Evolutionary conservation across 768 basidiomycete genomes (phyloP).

Genomic region (Hygrocybe punicea): DNA sequence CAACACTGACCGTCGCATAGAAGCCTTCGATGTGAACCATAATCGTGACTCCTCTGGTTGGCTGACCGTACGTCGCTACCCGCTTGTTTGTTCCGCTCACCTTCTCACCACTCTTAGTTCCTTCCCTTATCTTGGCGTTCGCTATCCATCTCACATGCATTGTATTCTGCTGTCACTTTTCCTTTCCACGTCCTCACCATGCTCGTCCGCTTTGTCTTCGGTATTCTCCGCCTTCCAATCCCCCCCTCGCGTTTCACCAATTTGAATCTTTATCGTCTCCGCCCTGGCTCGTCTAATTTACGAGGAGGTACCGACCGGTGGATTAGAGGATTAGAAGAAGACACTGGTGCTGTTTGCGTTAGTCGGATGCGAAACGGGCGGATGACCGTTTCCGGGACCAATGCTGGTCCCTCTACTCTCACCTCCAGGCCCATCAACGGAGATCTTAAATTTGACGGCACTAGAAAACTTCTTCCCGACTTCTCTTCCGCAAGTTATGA

Average conservation of each 20-base stretch:
- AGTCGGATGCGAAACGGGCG: slow-evolving; percentile 38
- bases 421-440: slow-evolving; percentile 32
- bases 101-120: slow-evolving; percentile 9
- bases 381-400: slow-evolving; percentile 33
- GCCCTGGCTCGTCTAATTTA: slow-evolving; percentile 37
- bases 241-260: slow-evolving; percentile 52
- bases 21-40: no score
- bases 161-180: slow-evolving; percentile 47
- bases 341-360: slow-evolving; percentile 70
- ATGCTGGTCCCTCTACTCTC: slow-evolving; percentile 47
- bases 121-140: slow-evolving; percentile 11
- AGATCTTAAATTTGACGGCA: slow-evolving; percentile 30
- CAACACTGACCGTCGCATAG: no score
- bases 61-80: slow-evolving; percentile 40
- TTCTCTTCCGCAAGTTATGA: slow-evolving; percentile 83
- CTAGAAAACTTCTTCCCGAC: slow-evolving; percentile 63
- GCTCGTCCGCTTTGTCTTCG: slow-evolving; percentile 63
- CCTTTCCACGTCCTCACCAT: slow-evolving; percentile 59
- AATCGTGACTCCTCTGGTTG: slow-evolving; percentile 45
- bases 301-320: slow-evolving; percentile 67
- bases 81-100: no score
- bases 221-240: slow-evolving; percentile 63
- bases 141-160: slow-evolving; percentile 30
- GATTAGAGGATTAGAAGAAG: slow-evolving; percentile 79
- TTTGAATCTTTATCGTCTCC: slow-evolving; percentile 46